A percentile compares a stretch with the other conserved stretches of the same genome.
Conservation (phyloP, 2,329 filamentous ascomycete genomes). For the Penicillium sp. region DNA sequence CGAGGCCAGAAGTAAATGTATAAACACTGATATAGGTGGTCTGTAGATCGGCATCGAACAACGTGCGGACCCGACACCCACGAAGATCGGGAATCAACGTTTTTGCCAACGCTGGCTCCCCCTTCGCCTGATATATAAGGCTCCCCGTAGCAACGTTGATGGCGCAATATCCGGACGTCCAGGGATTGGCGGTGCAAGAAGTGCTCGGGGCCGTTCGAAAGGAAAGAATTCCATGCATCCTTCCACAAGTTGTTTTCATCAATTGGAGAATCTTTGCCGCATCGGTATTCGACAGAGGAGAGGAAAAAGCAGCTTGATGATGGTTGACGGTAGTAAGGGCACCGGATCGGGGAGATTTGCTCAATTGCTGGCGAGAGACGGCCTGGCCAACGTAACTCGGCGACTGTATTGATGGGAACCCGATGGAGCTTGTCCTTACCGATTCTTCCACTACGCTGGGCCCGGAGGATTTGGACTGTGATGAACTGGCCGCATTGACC, state of each 20-base stretch:
- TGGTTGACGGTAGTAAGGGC: conserved; percentile 24
- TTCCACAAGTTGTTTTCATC: conserved; percentile 49
- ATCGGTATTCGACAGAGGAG: conserved; percentile 41
- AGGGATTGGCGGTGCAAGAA: conserved; percentile 41
- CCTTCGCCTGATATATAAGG: conserved; percentile 48
- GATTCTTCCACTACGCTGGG: conserved; percentile 36
- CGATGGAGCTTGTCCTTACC: conserved; percentile 38
- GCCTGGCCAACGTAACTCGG: conserved; percentile 33
- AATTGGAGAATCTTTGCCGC: conserved; percentile 46
- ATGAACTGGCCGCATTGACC: conserved; percentile 32
- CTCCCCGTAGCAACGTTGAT: conserved; percentile 49
- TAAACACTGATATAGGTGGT: conserved; percentile 46
- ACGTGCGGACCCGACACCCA: conserved; percentile 46
- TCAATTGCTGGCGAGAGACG: conserved; percentile 31
- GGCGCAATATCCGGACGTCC: conserved; percentile 48
- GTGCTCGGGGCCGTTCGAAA: conserved; percentile 41
- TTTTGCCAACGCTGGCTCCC: conserved; percentile 45
- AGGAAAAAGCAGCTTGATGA: conserved; percentile 28
- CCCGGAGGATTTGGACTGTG: conserved; percentile 35
- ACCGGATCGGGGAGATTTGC: conserved; percentile 30
- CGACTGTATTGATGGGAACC: conserved; percentile 45
- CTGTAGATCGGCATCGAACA: conserved; percentile 44
- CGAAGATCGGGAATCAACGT: conserved; percentile 47
- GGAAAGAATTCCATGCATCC: conserved; percentile 50
- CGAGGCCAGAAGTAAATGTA: conserved; percentile 44